phyloP scores from a whole-genome alignment of 805 yeast species.

The Zygosaccharomyces pseudorouxii region DNA sequence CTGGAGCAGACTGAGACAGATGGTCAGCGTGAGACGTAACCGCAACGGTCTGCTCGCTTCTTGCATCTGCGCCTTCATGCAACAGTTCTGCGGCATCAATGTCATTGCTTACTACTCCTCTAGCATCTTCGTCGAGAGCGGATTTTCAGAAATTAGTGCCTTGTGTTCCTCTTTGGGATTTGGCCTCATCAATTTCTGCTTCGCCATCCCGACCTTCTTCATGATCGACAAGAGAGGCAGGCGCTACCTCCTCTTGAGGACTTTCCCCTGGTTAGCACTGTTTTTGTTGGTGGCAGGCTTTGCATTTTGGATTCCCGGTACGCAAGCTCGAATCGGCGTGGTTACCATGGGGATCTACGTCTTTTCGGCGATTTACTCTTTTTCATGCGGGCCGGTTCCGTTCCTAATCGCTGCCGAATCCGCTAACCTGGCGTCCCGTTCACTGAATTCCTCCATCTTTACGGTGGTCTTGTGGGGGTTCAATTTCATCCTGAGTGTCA shows the following conservation, averaged over 20 bases:
- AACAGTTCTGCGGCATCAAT: slow-evolving; percentile 86
- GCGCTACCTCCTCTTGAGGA: slow-evolving; percentile 50
- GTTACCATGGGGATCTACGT: slow-evolving; percentile 71
- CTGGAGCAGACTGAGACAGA: slow-evolving; percentile 45
- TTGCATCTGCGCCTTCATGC: slow-evolving; percentile 82
- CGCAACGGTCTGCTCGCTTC: slow-evolving; percentile 79
- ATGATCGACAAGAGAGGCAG: slow-evolving; percentile 78
- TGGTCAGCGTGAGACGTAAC: slow-evolving; percentile 71
- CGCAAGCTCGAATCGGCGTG: slow-evolving; percentile 56
- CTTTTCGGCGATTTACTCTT: slow-evolving; percentile 67
- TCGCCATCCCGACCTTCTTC: slow-evolving; percentile 78
- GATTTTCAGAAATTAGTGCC: slow-evolving; percentile 57
- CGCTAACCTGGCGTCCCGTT: slow-evolving; percentile 73
- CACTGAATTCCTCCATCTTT: slow-evolving; percentile 75
- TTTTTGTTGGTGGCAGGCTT: slow-evolving; percentile 61
- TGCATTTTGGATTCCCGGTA: slow-evolving; percentile 62
- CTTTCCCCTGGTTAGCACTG: slow-evolving; percentile 62
- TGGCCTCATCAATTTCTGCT: slow-evolving; percentile 73
- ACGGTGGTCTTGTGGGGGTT: slow-evolving; percentile 73
- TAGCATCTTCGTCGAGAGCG: slow-evolving; percentile 64
- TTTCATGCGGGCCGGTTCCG: slow-evolving; percentile 88
- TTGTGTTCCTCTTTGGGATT: slow-evolving; percentile 82
- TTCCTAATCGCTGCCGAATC: slow-evolving; percentile 86
- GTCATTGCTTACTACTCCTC: slow-evolving; percentile 85
- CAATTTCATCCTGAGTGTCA: slow-evolving; percentile 63